These are phyloP conservation scores for Brachypodium distachyon DNA, from an alignment of 202 grass and related monocot genomes.

Conservation along the genomic window DNA sequence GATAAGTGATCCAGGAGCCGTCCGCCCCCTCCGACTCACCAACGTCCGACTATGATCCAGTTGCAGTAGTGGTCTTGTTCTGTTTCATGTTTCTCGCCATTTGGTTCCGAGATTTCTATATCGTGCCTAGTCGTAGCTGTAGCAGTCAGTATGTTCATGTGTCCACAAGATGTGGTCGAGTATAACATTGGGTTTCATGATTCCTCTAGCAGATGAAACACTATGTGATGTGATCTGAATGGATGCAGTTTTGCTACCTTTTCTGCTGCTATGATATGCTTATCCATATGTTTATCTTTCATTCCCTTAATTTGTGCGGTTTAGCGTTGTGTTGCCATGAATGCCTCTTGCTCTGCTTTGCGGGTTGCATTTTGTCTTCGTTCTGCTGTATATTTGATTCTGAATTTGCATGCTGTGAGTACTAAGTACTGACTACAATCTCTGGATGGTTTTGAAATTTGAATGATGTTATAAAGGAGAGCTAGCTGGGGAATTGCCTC, in stretches of 20 bases:
- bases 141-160: background rate
- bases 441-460: background rate
- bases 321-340: background rate
- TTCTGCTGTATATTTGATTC: background rate
- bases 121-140: background rate
- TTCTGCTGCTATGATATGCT: background rate
- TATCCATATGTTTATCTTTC: background rate
- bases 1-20: no score
- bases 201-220: conserved; percentile 10
- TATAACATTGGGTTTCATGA: background rate
- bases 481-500: no score
- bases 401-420: background rate
- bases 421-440: no score
- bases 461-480: no score
- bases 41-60: background rate
- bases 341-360: background rate
- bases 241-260: background rate
- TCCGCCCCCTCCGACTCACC: background rate
- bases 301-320: background rate
- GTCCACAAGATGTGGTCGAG: background rate
- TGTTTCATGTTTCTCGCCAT: background rate
- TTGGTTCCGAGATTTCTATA: background rate
- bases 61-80: background rate
- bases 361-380: background rate
- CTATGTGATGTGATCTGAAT: background rate